These are phyloP conservation scores for Polygonum aviculare DNA, from an alignment of 148 eudicot genomes.

Conservation along the genomic window DNA sequence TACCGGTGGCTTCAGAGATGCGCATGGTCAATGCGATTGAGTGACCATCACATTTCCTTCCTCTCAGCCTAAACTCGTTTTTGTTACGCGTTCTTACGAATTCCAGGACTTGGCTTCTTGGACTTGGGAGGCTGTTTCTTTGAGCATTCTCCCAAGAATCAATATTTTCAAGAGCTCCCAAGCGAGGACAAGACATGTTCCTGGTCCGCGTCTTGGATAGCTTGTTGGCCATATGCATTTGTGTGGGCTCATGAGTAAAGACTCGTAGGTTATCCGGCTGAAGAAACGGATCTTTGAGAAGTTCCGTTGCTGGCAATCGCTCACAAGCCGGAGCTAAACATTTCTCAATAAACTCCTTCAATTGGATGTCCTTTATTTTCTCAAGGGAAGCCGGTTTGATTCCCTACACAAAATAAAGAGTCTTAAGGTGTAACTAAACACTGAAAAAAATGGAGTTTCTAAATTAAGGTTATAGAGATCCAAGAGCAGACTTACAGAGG, in stretches of 20 bases:
- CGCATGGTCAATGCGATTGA: conserved; percentile 58
- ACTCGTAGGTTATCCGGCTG: conserved; percentile 15
- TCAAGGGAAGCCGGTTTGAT: conserved; percentile 72
- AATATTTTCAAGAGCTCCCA: conserved; percentile 58
- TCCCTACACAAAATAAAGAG: conserved; percentile 35
- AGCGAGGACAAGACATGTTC: conserved; percentile 27
- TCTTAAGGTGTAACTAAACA: not conserved
- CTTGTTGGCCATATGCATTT: conserved; percentile 27
- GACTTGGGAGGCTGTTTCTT: conserved; percentile 23
- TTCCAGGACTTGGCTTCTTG: conserved; percentile 37
- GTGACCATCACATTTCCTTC: conserved; percentile 42
- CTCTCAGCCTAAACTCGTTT: conserved; percentile 62
- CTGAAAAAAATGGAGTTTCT: not conserved
- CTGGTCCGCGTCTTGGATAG: conserved; percentile 19
- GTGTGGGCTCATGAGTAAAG: conserved; percentile 17
- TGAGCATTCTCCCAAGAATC: conserved; percentile 20
- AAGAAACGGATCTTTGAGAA: conserved; percentile 57
- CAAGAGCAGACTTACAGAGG: conserved; percentile 37
- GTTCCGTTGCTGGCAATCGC: conserved; percentile 62
- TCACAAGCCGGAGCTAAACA: conserved; percentile 57
- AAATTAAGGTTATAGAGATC: not conserved
- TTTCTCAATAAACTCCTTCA: conserved; percentile 68
- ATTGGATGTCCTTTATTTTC: conserved; percentile 50
- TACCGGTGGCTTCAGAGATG: conserved; percentile 39
- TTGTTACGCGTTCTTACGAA: conserved; percentile 38